phyloP scores from a whole-genome alignment of 1,139 yeast genomes.

The Wickerhamiella pararugosa region DNA sequence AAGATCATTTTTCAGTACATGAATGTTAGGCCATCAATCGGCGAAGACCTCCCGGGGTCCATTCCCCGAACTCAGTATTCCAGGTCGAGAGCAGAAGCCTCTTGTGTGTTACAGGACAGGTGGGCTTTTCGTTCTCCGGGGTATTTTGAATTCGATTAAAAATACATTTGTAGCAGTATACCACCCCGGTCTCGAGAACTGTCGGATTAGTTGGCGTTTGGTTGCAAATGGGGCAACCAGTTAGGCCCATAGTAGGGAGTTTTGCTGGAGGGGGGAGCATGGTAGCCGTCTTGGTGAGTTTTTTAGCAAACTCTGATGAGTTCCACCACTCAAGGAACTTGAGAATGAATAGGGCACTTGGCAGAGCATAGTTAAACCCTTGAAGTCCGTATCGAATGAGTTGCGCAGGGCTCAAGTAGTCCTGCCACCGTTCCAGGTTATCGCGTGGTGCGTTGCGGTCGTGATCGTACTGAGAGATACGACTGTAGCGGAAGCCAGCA shows the following conservation, averaged over 20 bases:
- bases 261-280: constrained; percentile 12
- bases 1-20: no score
- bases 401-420: constrained; percentile 1
- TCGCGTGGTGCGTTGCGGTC: constrained; percentile 25
- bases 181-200: constrained; percentile 79
- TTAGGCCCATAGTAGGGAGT: background rate
- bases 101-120: constrained; percentile 76
- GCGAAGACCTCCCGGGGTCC: constrained; percentile 67
- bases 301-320: constrained; percentile 56
- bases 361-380: constrained; percentile 36
- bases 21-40: constrained; percentile 39
- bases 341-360: constrained; percentile 67
- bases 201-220: constrained; percentile 59
- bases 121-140: constrained; percentile 40
- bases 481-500: constrained; percentile 51
- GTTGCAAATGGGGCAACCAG: constrained; percentile 60
- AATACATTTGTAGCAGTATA: constrained; percentile 81
- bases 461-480: constrained; percentile 52
- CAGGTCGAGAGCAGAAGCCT: constrained; percentile 58
- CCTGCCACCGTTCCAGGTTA: no score
- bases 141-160: constrained; percentile 41
- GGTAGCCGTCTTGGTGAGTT: constrained; percentile 24
- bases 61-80: constrained; percentile 40
- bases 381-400: background rate
- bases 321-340: constrained; percentile 96